Conservation (phyloP, 176 grass and related monocot genomes). For the Paspalum vaginatum region DNA sequence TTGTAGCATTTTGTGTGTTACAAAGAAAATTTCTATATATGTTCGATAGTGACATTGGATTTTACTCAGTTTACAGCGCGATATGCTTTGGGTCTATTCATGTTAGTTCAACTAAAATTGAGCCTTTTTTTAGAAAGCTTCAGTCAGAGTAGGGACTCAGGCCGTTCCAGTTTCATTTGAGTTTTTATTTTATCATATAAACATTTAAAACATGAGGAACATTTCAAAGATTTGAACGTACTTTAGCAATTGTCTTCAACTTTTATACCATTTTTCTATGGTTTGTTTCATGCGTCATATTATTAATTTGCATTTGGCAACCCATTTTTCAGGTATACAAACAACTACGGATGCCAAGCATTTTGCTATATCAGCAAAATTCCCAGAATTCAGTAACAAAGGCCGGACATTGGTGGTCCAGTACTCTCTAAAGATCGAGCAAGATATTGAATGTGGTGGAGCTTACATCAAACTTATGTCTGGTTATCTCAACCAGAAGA, state of each 20-base stretch:
- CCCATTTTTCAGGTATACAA: slow-evolving; percentile 61
- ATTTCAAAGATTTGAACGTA: not conserved
- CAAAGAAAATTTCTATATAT: not conserved
- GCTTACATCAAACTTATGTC: slow-evolving; percentile 92
- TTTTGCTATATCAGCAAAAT: slow-evolving; percentile 84
- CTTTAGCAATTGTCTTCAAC: not conserved
- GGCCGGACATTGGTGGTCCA: slow-evolving; percentile 68
- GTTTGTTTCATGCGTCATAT: slow-evolving; percentile 2
- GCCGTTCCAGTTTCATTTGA: not conserved
- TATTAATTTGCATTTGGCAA: slow-evolving; percentile 27
- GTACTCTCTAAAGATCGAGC: slow-evolving; percentile 85
- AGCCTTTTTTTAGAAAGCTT: not conserved
- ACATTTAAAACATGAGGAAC: not conserved
- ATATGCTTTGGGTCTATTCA: slow-evolving; percentile 4
- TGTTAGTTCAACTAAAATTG: not conserved
- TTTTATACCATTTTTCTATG: slow-evolving; percentile 16
- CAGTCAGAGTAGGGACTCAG: not conserved
- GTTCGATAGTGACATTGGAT: not conserved
- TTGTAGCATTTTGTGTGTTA: not conserved
- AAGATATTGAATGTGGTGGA: slow-evolving; percentile 89
- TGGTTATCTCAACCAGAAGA: slow-evolving; percentile 94
- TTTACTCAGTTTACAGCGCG: not conserved
- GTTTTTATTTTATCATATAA: not conserved
- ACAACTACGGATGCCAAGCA: slow-evolving; percentile 68
- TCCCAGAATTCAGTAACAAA: slow-evolving; percentile 88